phyloP scores from a whole-genome alignment of 164 flowering plant genomes.

The Amborella trichopoda region DNA sequence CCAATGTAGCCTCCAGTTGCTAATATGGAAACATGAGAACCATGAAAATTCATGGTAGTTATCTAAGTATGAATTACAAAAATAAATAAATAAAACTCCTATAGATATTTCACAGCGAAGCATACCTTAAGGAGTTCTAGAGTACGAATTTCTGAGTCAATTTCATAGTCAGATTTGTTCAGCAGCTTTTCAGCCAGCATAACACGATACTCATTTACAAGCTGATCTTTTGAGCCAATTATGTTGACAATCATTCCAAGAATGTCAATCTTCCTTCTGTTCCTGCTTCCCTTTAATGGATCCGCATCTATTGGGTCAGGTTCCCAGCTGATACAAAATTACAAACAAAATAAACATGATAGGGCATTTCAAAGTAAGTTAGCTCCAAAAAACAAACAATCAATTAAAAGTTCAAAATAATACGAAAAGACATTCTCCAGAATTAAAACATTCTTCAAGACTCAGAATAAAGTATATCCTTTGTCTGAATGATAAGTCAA shows the following conservation, averaged over 20 bases:
- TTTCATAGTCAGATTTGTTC: conserved; percentile 88
- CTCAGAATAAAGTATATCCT: no score
- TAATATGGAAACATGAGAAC: no score
- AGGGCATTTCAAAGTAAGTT: no score
- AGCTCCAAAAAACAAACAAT: no score
- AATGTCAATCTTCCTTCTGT: conserved; percentile 74
- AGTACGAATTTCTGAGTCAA: conserved; percentile 84
- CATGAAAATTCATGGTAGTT: no score
- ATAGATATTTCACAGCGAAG: conserved; percentile 1
- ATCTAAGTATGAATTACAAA: no score
- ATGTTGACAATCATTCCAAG: conserved; percentile 93
- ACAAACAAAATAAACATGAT: no score
- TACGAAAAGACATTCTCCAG: no score
- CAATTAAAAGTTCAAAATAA: no score
- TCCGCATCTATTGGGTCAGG: conserved; percentile 98
- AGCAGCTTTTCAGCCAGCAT: conserved; percentile 98
- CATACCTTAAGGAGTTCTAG: conserved; percentile 87
- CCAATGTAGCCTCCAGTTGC: no score
- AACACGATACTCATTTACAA: conserved; percentile 90
- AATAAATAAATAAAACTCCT: neutral
- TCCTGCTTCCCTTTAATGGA: conserved; percentile 69
- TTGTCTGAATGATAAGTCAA: no score
- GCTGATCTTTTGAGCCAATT: conserved; percentile 96
- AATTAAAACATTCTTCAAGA: no score
- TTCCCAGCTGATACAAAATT: conserved; percentile 62